A percentile compares a stretch with the other conserved stretches of the same genome.
phyloP scores from a whole-genome alignment of 1,284 basidiomycete species.

The Rhizoctonia solani region DNA sequence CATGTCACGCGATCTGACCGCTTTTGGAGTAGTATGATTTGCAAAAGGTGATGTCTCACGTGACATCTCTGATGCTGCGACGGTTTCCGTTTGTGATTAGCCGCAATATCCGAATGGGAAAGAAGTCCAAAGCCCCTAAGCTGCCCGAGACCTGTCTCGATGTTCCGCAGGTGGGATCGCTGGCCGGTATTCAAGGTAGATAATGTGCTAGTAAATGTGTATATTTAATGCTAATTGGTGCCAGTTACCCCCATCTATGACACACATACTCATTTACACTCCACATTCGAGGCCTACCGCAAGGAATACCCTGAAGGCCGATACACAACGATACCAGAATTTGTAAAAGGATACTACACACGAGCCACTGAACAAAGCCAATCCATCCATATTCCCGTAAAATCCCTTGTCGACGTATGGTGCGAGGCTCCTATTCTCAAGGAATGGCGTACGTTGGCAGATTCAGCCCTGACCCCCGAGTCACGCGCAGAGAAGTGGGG shows the following conservation, averaged over 20 bases:
- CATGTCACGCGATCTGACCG: too few species aligned
- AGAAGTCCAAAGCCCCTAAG: slow-evolving; percentile 35
- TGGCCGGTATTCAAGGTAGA: slow-evolving; percentile 28
- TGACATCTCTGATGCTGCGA: slow-evolving; percentile 1
- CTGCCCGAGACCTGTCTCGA: slow-evolving; percentile 37
- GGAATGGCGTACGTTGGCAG: slow-evolving; percentile 70
- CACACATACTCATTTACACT: slow-evolving; percentile 76
- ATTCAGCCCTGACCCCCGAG: slow-evolving; percentile 62
- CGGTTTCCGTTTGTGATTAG: background rate
- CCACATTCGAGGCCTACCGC: slow-evolving; percentile 67
- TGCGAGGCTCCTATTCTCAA: slow-evolving; percentile 70
- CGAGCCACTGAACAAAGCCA: slow-evolving; percentile 5
- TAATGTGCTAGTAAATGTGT: background rate
- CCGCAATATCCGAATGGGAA: slow-evolving; percentile 39
- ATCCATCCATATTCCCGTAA: slow-evolving; percentile 35
- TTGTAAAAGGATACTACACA: slow-evolving; percentile 62
- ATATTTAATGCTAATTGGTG: background rate
- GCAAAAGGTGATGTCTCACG: background rate
- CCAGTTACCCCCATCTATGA: slow-evolving; percentile 61
- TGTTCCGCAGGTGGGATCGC: slow-evolving; percentile 37
- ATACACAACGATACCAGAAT: slow-evolving; percentile 61
- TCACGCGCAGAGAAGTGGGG: slow-evolving; percentile 59
- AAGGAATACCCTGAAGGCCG: slow-evolving; percentile 58
- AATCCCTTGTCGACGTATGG: slow-evolving; percentile 77
- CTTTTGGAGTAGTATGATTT: too few species aligned